A percentile compares a stretch with the other conserved stretches of the same genome.
Evolutionary conservation across 208 protist species (phyloP).

Genomic region (Willaertia magna): DNA sequence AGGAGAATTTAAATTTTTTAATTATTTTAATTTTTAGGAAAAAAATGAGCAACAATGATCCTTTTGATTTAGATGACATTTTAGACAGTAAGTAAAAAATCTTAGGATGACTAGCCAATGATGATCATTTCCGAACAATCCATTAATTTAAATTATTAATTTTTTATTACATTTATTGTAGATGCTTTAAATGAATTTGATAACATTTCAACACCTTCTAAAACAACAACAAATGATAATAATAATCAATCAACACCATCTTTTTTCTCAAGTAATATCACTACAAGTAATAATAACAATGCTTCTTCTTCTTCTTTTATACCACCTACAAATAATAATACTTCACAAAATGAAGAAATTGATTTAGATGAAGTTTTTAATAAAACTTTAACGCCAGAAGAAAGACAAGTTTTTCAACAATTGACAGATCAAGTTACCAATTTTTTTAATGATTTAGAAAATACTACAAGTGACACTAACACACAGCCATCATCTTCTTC

Average conservation of each 20-base stretch:
- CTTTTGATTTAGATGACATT: background rate
- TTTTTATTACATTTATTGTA: background rate
- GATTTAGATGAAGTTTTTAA: constrained; percentile 6
- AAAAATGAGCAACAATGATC: too few species aligned
- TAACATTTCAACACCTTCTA: background rate
- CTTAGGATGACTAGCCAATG: too few species aligned
- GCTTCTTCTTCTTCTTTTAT: background rate
- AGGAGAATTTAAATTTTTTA: too few species aligned
- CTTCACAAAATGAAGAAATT: background rate
- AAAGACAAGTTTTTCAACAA: background rate
- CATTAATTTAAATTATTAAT: too few species aligned
- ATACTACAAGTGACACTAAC: background rate
- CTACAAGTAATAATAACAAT: too few species aligned
- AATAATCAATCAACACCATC: background rate
- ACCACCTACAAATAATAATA: background rate
- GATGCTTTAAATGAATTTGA: constrained; percentile 7
- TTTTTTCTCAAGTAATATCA: too few species aligned
- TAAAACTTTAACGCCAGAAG: background rate
- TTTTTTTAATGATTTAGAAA: background rate
- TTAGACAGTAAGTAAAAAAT: background rate
- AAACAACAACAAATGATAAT: background rate
- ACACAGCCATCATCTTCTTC: too few species aligned
- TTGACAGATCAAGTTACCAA: background rate
- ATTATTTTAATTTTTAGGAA: too few species aligned
- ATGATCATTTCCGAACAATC: too few species aligned